Conservation (phyloP, 768 basidiomycete species). For the Russula vinacea region DNA sequence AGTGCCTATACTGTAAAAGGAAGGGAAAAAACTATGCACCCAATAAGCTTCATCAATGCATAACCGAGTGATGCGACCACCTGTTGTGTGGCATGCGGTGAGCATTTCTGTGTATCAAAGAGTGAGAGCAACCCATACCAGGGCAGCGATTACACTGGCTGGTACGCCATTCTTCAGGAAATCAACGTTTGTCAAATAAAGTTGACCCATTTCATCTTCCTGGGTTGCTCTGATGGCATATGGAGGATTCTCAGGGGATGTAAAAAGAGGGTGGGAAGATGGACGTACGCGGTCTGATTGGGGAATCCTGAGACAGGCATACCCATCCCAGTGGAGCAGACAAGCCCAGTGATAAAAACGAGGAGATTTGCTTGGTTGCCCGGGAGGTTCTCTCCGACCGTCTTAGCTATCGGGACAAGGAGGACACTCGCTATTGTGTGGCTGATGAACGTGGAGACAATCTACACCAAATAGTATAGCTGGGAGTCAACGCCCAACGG, state of each 20-base stretch:
- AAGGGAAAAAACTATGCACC: constrained; percentile 44
- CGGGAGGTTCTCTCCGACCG: constrained; percentile 75
- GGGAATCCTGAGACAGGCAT: constrained; percentile 99
- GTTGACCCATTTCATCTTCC: constrained; percentile 89
- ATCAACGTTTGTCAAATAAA: constrained; percentile 81
- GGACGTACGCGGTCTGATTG: constrained; percentile 88
- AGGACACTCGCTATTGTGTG: constrained; percentile 96
- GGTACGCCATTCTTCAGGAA: constrained; percentile 94
- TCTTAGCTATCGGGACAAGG: constrained; percentile 92
- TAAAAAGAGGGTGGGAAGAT: background rate
- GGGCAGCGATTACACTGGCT: constrained; percentile 83
- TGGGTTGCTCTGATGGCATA: constrained; percentile 65
- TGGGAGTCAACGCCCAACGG: background rate
- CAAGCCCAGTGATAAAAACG: constrained; percentile 88
- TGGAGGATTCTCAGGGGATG: background rate
- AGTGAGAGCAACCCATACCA: constrained; percentile 47
- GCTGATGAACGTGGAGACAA: constrained; percentile 93
- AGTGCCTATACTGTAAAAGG: background rate
- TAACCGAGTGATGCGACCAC: constrained; percentile 86
- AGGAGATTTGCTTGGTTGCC: constrained; percentile 74
- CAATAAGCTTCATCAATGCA: constrained; percentile 65
- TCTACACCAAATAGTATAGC: constrained; percentile 38
- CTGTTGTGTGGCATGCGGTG: constrained; percentile 40
- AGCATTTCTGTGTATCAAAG: constrained; percentile 12
- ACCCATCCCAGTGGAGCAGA: constrained; percentile 96